Conservation (phyloP, 495 filamentous ascomycete genomes). For the Aspergillus avenaceus region DNA sequence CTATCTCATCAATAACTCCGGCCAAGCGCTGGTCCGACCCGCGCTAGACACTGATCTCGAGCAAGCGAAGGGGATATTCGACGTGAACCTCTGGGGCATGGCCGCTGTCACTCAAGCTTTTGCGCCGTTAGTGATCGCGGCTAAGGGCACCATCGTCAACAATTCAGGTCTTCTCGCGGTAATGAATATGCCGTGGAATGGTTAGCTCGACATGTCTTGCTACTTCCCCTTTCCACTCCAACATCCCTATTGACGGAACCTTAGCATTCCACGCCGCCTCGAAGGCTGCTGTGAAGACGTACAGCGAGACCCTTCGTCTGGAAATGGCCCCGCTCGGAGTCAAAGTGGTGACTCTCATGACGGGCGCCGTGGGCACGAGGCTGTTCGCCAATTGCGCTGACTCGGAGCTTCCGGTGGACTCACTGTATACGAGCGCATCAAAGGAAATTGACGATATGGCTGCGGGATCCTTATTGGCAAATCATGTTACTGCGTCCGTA, state of each 20-base stretch:
- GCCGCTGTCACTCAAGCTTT: slow-evolving; percentile 55
- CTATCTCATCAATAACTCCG: slow-evolving; percentile 12
- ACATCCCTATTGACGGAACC: not conserved
- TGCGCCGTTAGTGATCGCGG: slow-evolving; percentile 44
- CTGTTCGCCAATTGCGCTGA: not conserved
- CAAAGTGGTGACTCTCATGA: slow-evolving; percentile 38
- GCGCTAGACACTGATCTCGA: slow-evolving; percentile 48
- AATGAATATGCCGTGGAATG: slow-evolving; percentile 10
- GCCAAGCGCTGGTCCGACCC: slow-evolving; percentile 16
- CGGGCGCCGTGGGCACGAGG: slow-evolving; percentile 10
- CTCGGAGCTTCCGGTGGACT: not conserved
- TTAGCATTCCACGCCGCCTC: slow-evolving; percentile 23
- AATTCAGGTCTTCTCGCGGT: too few relatives aligned
- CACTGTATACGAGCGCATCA: slow-evolving; percentile 3
- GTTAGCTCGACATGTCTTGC: too few relatives aligned
- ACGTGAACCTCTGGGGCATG: slow-evolving; percentile 58
- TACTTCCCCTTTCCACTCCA: too few relatives aligned
- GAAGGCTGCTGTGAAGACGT: slow-evolving; percentile 21
- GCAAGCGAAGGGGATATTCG: slow-evolving; percentile 51
- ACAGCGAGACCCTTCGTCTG: slow-evolving; percentile 24
- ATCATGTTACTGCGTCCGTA: not conserved
- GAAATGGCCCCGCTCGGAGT: slow-evolving; percentile 30
- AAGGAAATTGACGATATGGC: not conserved
- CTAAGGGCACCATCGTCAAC: slow-evolving; percentile 53
- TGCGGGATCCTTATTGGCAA: not conserved